Base-by-base conservation (phyloP, 805 yeast genomes). In the Barnettozyma wickerhamii region DNA sequence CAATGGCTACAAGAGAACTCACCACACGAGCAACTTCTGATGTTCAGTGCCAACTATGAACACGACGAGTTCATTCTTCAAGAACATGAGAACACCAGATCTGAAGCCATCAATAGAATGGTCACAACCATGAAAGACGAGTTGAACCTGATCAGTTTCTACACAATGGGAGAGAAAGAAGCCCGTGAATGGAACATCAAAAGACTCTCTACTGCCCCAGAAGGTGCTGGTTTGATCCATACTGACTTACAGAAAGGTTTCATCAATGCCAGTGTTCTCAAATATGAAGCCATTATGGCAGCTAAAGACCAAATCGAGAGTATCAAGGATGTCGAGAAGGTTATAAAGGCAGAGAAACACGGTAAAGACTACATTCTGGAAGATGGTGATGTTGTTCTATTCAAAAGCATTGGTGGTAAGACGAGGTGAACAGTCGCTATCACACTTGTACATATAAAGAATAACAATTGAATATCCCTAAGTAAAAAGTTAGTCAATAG, bases 141-240 rank as follows among this genome's bases (percentile, higher is more conserved):
- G 43, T 68, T 89, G 43, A 77, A 80, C 39, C 68, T 89, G 58
- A 84, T 87, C 18, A 84, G 95, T 30, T 89, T 77, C 62, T 89
- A 83, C 65, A 89, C 97, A 0, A 85, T 95, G 58, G 96, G 96
- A 21, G 80, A 81, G 19, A 69, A 72, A 38, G 96, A 89, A 63
- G 90, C 84, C 9, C 70, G 91, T 55, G 95, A 89, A 60, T 89
- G 97, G 97, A 84, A 89, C 14, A 71, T 89, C 40, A 73, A 90
- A 57, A 69, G 71, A 38, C 86, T 88, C 23, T 74, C 84, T 14
- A 74, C 77, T 28, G 95, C 95, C 2, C 90, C 91, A 29, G 85
- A 85, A 47, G 96, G 95, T 3, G 96, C 96, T 1, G 95, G 90
- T 18, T 81, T 83, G 26, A 89, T 89, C 45, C 96, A 89, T 59